Evolutionary conservation across 805 yeast species (phyloP).

Genomic region (Suhomyces prunicola): DNA sequence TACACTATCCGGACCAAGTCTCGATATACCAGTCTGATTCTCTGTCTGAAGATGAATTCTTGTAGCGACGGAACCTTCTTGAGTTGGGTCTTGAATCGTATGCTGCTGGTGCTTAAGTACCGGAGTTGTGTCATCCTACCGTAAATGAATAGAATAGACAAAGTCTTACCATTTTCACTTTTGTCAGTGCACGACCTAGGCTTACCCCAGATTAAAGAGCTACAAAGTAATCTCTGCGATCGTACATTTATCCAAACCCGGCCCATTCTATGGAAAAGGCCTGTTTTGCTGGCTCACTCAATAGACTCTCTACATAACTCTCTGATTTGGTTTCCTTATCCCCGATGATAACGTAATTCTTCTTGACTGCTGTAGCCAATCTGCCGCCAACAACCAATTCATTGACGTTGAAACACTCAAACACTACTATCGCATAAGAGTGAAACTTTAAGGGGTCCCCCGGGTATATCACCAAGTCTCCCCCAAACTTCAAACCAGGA

Average conservation of each 20-base stretch:
- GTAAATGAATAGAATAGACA: no score
- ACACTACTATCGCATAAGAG: constrained; percentile 73
- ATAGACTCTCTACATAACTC: constrained; percentile 1
- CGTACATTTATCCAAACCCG: constrained; percentile 67
- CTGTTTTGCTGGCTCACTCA: constrained; percentile 25
- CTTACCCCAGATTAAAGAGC: background rate
- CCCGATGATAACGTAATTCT: constrained; percentile 65
- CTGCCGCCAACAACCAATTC: constrained; percentile 82
- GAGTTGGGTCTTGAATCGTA: background rate
- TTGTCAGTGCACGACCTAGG: background rate
- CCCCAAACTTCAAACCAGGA: constrained; percentile 92
- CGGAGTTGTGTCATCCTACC: background rate
- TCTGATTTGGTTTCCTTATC: constrained; percentile 12
- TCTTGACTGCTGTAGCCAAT: constrained; percentile 88
- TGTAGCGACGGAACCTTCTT: constrained; percentile 21
- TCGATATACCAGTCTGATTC: constrained; percentile 32
- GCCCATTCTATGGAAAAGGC: constrained; percentile 92
- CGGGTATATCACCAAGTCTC: constrained; percentile 84
- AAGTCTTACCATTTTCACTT: no score
- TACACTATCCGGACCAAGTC: constrained; percentile 31
- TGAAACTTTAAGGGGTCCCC: constrained; percentile 93
- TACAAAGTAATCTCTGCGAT: background rate
- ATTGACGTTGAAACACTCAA: constrained; percentile 52
- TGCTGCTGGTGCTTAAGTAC: background rate
- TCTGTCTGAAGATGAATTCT: constrained; percentile 38